phyloP scores from a whole-genome alignment of 352 stramenopile genomes.

The Phytopythium sindhum region DNA sequence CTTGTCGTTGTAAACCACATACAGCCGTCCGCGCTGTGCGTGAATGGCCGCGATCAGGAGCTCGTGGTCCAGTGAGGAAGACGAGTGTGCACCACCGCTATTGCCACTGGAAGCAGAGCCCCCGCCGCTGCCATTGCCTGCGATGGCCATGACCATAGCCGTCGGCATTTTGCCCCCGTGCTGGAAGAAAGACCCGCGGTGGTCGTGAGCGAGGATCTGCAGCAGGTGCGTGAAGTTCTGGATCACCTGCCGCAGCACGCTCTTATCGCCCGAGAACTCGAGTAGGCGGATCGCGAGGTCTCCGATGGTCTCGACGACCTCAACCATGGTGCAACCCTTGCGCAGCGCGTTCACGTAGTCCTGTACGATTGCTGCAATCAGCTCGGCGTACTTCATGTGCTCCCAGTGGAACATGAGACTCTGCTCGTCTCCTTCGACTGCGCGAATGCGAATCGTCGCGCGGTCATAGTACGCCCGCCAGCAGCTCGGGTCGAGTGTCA shows the following conservation, averaged over 20 bases:
- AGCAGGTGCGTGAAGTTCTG: constrained; percentile 59
- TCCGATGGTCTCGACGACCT: constrained; percentile 73
- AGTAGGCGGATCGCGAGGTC: constrained; percentile 63
- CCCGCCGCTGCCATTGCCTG: background rate
- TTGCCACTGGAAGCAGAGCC: background rate
- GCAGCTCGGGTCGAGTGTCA: constrained; percentile 55
- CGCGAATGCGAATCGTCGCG: constrained; percentile 56
- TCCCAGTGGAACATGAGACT: constrained; percentile 65
- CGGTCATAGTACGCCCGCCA: constrained; percentile 83
- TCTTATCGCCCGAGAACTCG: constrained; percentile 59
- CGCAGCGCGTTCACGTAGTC: constrained; percentile 72
- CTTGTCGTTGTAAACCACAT: constrained; percentile 56
- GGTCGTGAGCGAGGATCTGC: constrained; percentile 39
- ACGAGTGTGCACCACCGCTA: background rate
- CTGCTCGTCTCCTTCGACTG: constrained; percentile 61
- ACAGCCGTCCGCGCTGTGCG: constrained; percentile 55
- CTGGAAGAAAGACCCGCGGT: constrained; percentile 30
- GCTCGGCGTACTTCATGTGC: constrained; percentile 60
- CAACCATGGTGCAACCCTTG: constrained; percentile 65
- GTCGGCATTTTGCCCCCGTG: constrained; percentile 7
- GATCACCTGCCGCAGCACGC: constrained; percentile 60
- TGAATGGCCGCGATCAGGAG: constrained; percentile 55
- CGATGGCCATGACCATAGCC: background rate
- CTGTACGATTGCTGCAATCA: constrained; percentile 63
- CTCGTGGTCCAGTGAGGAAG: constrained; percentile 38